Percentiles rank a stretch among this genome's conserved stretches.
Conservation (phyloP, 2,329 filamentous ascomycete species). For the Xylogone sp. region DNA sequence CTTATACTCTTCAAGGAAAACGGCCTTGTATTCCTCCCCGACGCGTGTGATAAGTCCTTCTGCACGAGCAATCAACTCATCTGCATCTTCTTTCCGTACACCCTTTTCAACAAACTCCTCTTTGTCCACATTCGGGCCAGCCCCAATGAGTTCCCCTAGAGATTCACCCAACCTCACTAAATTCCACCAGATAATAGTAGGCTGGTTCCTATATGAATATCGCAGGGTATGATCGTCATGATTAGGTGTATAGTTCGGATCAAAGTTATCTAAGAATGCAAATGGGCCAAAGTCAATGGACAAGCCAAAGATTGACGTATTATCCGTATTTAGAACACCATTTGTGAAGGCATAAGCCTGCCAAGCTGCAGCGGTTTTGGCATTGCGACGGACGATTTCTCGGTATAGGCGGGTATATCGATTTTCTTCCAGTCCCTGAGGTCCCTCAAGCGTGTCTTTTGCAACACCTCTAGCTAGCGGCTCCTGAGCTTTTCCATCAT, state of each 20-base stretch:
- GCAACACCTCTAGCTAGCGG: slow-evolving; percentile 42
- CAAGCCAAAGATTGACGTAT: slow-evolving; percentile 85
- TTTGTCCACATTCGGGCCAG: slow-evolving; percentile 69
- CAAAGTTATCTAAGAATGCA: slow-evolving; percentile 96
- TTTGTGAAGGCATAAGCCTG: slow-evolving; percentile 99
- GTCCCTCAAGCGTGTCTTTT: slow-evolving; percentile 61
- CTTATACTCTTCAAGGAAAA: slow-evolving; percentile 89
- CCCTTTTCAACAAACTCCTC: slow-evolving; percentile 68
- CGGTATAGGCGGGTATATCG: slow-evolving; percentile 84
- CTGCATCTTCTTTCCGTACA: slow-evolving; percentile 62
- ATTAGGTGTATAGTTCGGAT: slow-evolving; percentile 91
- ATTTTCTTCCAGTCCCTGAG: slow-evolving; percentile 69
- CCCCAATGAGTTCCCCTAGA: slow-evolving; percentile 82
- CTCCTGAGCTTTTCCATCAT: slow-evolving; percentile 41
- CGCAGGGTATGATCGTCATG: slow-evolving; percentile 87
- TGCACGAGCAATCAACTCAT: slow-evolving; percentile 71
- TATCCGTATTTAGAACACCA: slow-evolving; percentile 95
- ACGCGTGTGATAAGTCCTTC: slow-evolving; percentile 77
- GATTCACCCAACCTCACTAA: slow-evolving; percentile 86
- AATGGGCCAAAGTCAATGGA: slow-evolving; percentile 96
- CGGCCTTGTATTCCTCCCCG: slow-evolving; percentile 83
- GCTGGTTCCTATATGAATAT: slow-evolving; percentile 92
- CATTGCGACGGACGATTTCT: slow-evolving; percentile 82
- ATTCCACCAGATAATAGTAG: slow-evolving; percentile 98
- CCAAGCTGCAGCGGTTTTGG: slow-evolving; percentile 85